Base-by-base conservation (phyloP, 2,329 filamentous ascomycete genomes). In the Botrytis pseudocinerea region DNA sequence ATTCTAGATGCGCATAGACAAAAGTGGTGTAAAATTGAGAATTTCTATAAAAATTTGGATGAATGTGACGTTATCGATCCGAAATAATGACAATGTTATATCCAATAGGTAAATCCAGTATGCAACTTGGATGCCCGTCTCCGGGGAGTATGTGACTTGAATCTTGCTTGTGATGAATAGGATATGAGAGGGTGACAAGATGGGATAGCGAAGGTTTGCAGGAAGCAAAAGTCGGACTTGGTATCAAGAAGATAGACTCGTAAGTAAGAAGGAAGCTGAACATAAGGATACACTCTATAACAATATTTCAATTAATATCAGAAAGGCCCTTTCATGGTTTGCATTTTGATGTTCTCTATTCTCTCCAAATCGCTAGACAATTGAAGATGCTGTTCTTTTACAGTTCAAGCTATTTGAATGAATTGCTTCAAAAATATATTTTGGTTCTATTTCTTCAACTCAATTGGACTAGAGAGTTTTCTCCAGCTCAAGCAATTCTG, bases 401-500 rank as follows among this genome's bases (percentile, higher is more conserved):
- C n/a, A 28, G 28, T 14, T 28, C n/a, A 28, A 18, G 51, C 51
- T 28, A 16, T 57, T 57, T 18, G 6, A 57, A 57, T 28, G n/a
- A 57, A 22, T 14, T 35, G 28, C 44, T 14, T 22, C 2, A 10
- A 10, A 38, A 25, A 38, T 8, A 18, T n/a, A 35, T 68, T 57
- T 18, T 2, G 16, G 54, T 38, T 22, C n/a, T 10, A 48, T 38
- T 6, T 18, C 20, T 25, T 20, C 22, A 8, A 12, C 28, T 16
- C 25, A 5, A 32, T 32, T 16, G 25, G 25, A 57, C 48, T 68
- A 42, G 3, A 70, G 44, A 28, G 28, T 54, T 25, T 63, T 51
- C 25, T 70, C 69, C 16, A 70, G 16, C 42, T 48, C 40, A n/a
- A 70, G 25, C 38, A 70, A 62, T 25, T 70, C 69, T 22, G 25